Evolutionary conservation across 2,329 filamentous ascomycete species (phyloP), one percentile per base, ranked within the genome.

Genomic region (Thelonectria blattea): DNA sequence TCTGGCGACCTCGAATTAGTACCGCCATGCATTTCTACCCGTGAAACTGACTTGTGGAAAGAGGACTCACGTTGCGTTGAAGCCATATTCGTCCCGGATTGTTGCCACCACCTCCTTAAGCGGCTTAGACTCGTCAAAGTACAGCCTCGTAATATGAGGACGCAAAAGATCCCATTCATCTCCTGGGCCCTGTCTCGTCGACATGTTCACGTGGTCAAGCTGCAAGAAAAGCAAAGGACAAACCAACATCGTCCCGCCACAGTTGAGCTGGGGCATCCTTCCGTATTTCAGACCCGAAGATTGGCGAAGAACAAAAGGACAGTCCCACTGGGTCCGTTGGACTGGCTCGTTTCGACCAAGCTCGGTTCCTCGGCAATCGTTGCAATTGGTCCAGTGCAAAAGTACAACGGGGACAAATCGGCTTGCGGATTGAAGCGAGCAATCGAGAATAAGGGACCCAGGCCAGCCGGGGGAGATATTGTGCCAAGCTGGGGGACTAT

Each of bases 301-400:
- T 51, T 51, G 48, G 48, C 24, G 48, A 41, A 24, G 48, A 51
- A 51, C 48, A 51, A 51, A 51, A 51, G 34, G 18, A 51, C 48
- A 51, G 12, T 12, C 48, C 48, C 20, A 15, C 17, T 10, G 10
- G 32, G 9, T 3, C 32, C 32, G 10, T 34, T 11, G 10, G 32
- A 34, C 32, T 34, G 32, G 9, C 14, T 34, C 4, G 10, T 34
- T 34, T 14, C 32, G 9, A 34, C 9, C 14, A 11, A 14, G 32
- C 32, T 34, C 14, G 32, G 32, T 14, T 11, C 10, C 32, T 34
- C 11, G 12, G 24, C 32, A 34, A 14, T 49, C 15, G 32, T 24
- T 24, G 17, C 39, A 12, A 51, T 51, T 51, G 32, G 48, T 51
- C 24, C 5, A 51, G 17, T 9, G 22, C 48, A 51, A 51, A 51